Conservation (phyloP, 2,329 filamentous ascomycete genomes). For the Sporothrix curviconia region DNA sequence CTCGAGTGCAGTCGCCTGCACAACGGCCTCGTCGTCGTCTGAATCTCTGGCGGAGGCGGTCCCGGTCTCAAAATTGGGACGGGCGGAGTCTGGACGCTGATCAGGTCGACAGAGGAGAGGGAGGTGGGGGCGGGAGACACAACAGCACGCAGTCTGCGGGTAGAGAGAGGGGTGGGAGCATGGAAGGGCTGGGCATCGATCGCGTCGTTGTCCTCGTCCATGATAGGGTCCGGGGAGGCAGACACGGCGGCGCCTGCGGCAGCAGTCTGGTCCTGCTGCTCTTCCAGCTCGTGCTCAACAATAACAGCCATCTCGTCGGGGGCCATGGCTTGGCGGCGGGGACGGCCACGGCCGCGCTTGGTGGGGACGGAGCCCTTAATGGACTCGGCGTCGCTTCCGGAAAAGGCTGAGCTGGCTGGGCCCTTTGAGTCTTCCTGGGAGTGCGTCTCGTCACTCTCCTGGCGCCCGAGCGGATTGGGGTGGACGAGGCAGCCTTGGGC, state of each 20-base stretch:
- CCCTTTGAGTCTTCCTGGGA: not conserved
- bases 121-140: slow-evolving; percentile 12
- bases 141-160: not conserved
- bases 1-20: no score
- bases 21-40: not conserved
- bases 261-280: not conserved
- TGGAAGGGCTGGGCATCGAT: not conserved
- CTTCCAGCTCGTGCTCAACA: slow-evolving; percentile 19
- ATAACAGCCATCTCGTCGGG: slow-evolving; percentile 24
- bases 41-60: not conserved
- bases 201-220: not conserved
- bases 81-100: slow-evolving; percentile 14
- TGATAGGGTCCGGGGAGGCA: slow-evolving; percentile 9
- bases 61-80: not conserved
- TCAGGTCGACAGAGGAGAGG: slow-evolving; percentile 15
- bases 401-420: not conserved
- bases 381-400: slow-evolving; percentile 12
- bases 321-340: slow-evolving; percentile 24
- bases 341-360: slow-evolving; percentile 26
- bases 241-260: not conserved
- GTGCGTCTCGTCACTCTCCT: not conserved
- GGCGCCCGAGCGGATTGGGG: not conserved
- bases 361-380: slow-evolving; percentile 21
- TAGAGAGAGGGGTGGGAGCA: not conserved
- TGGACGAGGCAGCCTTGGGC: not conserved